Evolutionary conservation across 345 rosid species (phyloP), one percentile per base, ranked within the genome.

Genomic region (Hibiscus tridactylites): DNA sequence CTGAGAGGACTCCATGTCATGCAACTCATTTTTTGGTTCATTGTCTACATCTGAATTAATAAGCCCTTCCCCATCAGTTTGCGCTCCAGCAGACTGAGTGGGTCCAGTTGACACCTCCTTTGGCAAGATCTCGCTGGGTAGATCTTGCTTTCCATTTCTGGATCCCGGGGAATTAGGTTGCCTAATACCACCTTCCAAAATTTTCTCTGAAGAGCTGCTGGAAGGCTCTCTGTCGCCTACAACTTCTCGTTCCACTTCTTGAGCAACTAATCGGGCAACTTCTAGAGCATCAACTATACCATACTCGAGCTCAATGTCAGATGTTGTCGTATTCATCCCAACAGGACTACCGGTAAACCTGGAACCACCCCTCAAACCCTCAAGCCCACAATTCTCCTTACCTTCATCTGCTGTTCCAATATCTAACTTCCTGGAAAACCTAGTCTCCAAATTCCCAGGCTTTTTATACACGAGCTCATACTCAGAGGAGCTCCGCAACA

Each of bases 221-320:
- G 88, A 85, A 75, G 70, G 91, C 69, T 89, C 97, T 78, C 81
- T 83, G 26, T 79, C 81, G 71, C 88, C 90, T 54, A 77, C 76
- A 33, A 88, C 93, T 75, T 92, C 97, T 81, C 90, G 86, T 73
- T 88, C 97, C 47, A 94, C 97, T 82, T 91, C 97, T 76, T 86
- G 92, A 62, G 99, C 99, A 61, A 95, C 92, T 76, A 85, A 88
- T 67, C 94, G 88, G 75, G 99, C 98, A 26, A 92, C 88, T 78
- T 90, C 96, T 61, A 95, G 79, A 73, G 99, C 94, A 87, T 95
- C 99, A 79, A 88, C 82, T 16, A 90, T 82, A 70, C 94, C 97
- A 79, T 85, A 87, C 53, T 95, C 99, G 17, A 76, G 78, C 35
- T 82, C 89, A 70, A 83, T 79, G 74, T 86, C 88, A 61, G 91